phyloP scores from a whole-genome alignment of 768 basidiomycete genomes.

The Suillus discolor region DNA sequence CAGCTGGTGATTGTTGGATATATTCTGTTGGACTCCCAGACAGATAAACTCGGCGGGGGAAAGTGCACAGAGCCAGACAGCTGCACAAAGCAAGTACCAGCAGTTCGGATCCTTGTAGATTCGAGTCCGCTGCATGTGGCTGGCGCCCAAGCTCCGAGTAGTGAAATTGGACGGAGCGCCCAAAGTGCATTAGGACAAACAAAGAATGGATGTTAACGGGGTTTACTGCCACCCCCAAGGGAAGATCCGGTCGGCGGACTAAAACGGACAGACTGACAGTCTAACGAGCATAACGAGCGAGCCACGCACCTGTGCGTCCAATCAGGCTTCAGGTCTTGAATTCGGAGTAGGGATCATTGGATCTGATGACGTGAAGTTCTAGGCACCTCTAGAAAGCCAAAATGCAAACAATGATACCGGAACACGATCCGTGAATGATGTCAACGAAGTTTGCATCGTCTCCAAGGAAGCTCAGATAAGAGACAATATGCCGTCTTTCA shows the following conservation, averaged over 20 bases:
- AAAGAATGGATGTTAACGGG: not conserved
- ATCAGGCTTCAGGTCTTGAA: slow-evolving; percentile 5
- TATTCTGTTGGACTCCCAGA: not conserved
- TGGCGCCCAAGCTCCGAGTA: not conserved
- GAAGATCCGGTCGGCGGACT: not conserved
- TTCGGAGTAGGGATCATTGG: not conserved
- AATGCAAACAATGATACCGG: slow-evolving; percentile 4
- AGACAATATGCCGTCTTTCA: not conserved
- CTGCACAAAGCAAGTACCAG: not conserved
- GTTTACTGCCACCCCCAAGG: not conserved
- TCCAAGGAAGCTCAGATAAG: not conserved
- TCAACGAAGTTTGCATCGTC: not conserved
- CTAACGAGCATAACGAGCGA: not conserved
- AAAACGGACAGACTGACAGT: not conserved
- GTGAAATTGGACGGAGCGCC: not conserved
- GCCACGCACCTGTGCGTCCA: not conserved
- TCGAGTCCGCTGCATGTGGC: not conserved
- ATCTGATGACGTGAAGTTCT: not conserved
- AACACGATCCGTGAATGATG: not conserved
- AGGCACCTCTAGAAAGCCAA: not conserved
- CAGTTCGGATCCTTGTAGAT: not conserved
- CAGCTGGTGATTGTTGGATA: not conserved
- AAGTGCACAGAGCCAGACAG: not conserved
- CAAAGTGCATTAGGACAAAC: not conserved
- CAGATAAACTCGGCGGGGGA: not conserved